phyloP scores from a whole-genome alignment of 2,329 filamentous ascomycete genomes.

The Corniculantispora saksenae region DNA sequence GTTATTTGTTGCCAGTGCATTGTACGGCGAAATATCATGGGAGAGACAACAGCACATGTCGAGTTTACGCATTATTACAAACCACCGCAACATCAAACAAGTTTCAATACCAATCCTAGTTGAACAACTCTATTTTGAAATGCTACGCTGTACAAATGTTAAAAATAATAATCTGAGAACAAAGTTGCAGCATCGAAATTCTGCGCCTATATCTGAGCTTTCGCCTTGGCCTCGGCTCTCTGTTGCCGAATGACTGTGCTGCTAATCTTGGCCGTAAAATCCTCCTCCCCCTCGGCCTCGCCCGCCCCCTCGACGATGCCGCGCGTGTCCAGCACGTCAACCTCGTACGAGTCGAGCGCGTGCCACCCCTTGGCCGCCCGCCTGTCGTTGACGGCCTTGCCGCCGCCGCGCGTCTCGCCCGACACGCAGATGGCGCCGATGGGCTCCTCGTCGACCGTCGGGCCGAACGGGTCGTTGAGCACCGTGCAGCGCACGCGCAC shows the following conservation, averaged over 20 bases:
- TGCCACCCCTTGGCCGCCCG: slow-evolving; percentile 75
- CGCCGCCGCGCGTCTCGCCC: slow-evolving; percentile 81
- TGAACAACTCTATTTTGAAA: background rate
- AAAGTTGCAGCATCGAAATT: background rate
- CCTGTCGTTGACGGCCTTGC: slow-evolving; percentile 82
- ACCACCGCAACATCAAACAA: background rate
- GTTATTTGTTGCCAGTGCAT: background rate
- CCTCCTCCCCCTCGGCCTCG: slow-evolving; percentile 40
- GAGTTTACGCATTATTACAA: background rate
- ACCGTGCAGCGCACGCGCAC: slow-evolving; percentile 77
- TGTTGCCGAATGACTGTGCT: slow-evolving; percentile 77
- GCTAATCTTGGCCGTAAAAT: slow-evolving; percentile 84
- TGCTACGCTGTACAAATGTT: slow-evolving; percentile 3
- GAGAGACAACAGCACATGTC: background rate
- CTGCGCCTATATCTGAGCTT: slow-evolving; percentile 15
- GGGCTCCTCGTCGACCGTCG: slow-evolving; percentile 78
- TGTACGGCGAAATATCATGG: background rate
- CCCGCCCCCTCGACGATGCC: slow-evolving; percentile 48
- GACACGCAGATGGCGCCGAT: slow-evolving; percentile 85
- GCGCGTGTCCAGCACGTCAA: slow-evolving; percentile 76
- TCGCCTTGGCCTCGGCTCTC: slow-evolving; percentile 37
- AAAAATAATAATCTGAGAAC: too few species aligned
- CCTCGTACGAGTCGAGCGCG: slow-evolving; percentile 77
- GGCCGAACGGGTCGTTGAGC: slow-evolving; percentile 86
- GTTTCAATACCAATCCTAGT: background rate